phyloP scores from a whole-genome alignment of 2,329 filamentous ascomycete genomes.

The Neophaeococcomyces aloes region DNA sequence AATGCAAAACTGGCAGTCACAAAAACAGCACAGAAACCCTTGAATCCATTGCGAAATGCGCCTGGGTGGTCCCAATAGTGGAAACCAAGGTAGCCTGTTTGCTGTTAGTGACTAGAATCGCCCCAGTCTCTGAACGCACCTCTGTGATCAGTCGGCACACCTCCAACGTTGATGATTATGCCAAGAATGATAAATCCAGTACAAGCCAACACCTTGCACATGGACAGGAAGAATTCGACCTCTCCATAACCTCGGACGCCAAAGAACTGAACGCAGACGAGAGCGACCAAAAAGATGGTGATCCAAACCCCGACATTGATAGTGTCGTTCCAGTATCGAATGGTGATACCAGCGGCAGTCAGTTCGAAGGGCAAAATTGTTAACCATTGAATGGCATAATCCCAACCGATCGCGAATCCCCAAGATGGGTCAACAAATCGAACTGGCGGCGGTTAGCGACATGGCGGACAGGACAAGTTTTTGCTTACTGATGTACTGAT shows the following conservation, averaged over 20 bases:
- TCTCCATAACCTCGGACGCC: constrained; percentile 42
- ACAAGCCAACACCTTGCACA: constrained; percentile 49
- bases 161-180: constrained; percentile 74
- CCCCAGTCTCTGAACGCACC: background rate
- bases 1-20: constrained; percentile 55
- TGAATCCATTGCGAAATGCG: constrained; percentile 57
- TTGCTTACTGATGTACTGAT: constrained; percentile 36
- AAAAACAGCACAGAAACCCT: constrained; percentile 54
- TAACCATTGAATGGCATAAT: constrained; percentile 74
- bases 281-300: constrained; percentile 42
- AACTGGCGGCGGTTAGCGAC: constrained; percentile 25
- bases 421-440: constrained; percentile 53
- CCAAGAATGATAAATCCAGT: constrained; percentile 65
- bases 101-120: background rate
- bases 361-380: constrained; percentile 72
- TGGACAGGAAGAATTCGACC: constrained; percentile 47
- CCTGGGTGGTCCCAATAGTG: constrained; percentile 51
- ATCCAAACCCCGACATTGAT: constrained; percentile 41
- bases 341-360: constrained; percentile 67
- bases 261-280: constrained; percentile 32
- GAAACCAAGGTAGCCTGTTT: constrained; percentile 58
- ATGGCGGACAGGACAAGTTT: constrained; percentile 11
- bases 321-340: constrained; percentile 55
- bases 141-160: constrained; percentile 27
- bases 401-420: constrained; percentile 35